Conservation (phyloP, 192 early-diverging fungal genomes). For the Coemansia sp. region DNA sequence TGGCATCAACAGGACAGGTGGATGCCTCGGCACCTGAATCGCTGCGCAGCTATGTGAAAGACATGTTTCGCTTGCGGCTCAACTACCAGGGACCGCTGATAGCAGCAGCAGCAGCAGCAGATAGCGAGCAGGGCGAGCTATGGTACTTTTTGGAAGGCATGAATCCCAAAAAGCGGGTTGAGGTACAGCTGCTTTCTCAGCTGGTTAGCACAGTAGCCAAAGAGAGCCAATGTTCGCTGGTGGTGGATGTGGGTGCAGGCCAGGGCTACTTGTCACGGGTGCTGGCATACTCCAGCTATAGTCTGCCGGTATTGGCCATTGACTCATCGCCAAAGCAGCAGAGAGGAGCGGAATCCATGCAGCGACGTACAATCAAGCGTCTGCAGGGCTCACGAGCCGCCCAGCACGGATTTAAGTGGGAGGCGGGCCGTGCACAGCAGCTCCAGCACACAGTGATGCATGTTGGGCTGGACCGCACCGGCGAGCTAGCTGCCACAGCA, state of each 20-base stretch:
- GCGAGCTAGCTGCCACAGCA: constrained; percentile 10
- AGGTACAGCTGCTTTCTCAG: constrained; percentile 43
- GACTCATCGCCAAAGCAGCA: constrained; percentile 35
- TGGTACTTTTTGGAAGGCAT: constrained; percentile 44
- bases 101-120: background rate
- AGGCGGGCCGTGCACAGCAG: constrained; percentile 6
- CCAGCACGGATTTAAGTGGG: constrained; percentile 26
- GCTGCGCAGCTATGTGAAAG: constrained; percentile 26
- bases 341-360: constrained; percentile 38
- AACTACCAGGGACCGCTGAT: constrained; percentile 9
- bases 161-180: constrained; percentile 46
- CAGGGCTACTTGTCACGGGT: constrained; percentile 50
- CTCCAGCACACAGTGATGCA: constrained; percentile 25
- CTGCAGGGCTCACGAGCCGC: constrained; percentile 20
- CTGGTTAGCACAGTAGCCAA: constrained; percentile 20
- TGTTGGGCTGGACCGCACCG: constrained; percentile 22
- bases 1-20: constrained; percentile 29
- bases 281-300: constrained; percentile 33
- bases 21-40: constrained; percentile 15
- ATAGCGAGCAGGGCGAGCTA: constrained; percentile 4
- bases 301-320: constrained; percentile 29
- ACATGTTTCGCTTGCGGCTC: constrained; percentile 34
- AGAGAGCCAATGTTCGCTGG: constrained; percentile 16
- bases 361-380: constrained; percentile 19
- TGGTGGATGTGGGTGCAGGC: constrained; percentile 50